Evolutionary conservation across 2,329 filamentous ascomycete species (phyloP).

Genomic region (Apiospora arundinis): DNA sequence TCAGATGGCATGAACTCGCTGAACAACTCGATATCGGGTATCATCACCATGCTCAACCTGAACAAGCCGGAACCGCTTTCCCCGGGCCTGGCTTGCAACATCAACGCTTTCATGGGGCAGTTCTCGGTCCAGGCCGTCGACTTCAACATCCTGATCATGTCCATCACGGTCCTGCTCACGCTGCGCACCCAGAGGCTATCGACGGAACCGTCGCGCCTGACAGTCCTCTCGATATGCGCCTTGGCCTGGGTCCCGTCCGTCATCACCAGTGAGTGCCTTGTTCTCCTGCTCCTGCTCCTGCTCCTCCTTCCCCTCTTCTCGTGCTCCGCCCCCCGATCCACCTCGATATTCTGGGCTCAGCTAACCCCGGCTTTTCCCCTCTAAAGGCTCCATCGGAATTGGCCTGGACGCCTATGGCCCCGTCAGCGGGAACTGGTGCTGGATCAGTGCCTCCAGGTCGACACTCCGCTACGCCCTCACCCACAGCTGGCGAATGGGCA

Average conservation of each 20-base stretch:
- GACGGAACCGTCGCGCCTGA: constrained; percentile 37
- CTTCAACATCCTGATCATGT: constrained; percentile 52
- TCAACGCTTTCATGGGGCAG: constrained; percentile 53
- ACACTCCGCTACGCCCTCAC: constrained; percentile 51
- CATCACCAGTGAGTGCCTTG: constrained; percentile 41
- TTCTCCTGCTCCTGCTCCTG: too few relatives aligned
- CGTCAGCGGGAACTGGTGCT: constrained; percentile 56
- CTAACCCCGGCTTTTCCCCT: neutral
- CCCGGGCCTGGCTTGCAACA: constrained; percentile 42
- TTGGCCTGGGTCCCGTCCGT: constrained; percentile 49
- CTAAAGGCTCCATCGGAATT: constrained; percentile 29
- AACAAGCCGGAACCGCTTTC: constrained; percentile 33
- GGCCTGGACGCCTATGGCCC: constrained; percentile 41
- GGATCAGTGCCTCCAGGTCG: constrained; percentile 45
- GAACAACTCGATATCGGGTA: constrained; percentile 50
- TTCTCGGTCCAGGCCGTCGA: constrained; percentile 51
- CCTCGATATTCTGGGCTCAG: neutral
- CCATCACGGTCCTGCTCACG: constrained; percentile 49
- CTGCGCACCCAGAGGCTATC: constrained; percentile 44
- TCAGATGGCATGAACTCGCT: constrained; percentile 49
- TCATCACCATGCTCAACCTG: constrained; percentile 36
- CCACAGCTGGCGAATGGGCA: constrained; percentile 52
- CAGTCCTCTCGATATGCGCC: constrained; percentile 43
- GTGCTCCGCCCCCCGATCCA: neutral
- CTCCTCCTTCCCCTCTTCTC: neutral